These are phyloP conservation scores for Schizophyllum amplum DNA, from an alignment of 1,284 basidiomycete species.

Conservation along the genomic window DNA sequence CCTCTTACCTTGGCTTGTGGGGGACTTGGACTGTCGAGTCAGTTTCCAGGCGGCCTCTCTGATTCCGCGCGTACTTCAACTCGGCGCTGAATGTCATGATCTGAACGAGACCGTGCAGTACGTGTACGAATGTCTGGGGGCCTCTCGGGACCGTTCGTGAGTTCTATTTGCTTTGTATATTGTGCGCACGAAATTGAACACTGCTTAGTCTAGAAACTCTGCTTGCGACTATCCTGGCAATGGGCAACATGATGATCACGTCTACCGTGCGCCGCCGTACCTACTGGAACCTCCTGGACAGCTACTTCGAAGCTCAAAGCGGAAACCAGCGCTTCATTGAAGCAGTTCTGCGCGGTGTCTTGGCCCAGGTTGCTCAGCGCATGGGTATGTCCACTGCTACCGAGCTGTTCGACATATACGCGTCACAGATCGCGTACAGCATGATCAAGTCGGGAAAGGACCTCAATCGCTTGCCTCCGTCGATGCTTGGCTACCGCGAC, in stretches of 20 bases:
- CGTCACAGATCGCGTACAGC: slow-evolving; percentile 64
- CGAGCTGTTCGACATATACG: slow-evolving; percentile 73
- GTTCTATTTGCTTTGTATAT: background rate
- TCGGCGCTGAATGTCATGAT: slow-evolving; percentile 15
- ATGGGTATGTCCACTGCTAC: slow-evolving; percentile 65
- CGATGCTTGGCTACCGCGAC: slow-evolving; percentile 64
- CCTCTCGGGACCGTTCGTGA: background rate
- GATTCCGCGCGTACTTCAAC: no score
- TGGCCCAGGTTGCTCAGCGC: slow-evolving; percentile 36
- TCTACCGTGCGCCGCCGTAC: slow-evolving; percentile 77
- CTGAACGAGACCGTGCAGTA: slow-evolving; percentile 38
- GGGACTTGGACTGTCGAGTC: slow-evolving; percentile 5
- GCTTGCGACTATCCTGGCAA: slow-evolving; percentile 69
- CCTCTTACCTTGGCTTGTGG: slow-evolving; percentile 19
- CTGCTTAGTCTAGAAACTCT: slow-evolving; percentile 62
- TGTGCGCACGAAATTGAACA: slow-evolving; percentile 5
- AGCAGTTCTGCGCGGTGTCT: slow-evolving; percentile 48
- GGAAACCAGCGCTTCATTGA: slow-evolving; percentile 57
- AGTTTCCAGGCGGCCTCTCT: no score
- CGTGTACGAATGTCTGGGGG: slow-evolving; percentile 16
- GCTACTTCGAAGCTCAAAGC: slow-evolving; percentile 25
- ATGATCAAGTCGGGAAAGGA: slow-evolving; percentile 41
- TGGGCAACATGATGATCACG: slow-evolving; percentile 81
- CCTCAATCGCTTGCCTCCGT: slow-evolving; percentile 56
- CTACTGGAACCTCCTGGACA: slow-evolving; percentile 82